Base-by-base conservation (phyloP, 345 rosid genomes). In the Linum lewisii region DNA sequence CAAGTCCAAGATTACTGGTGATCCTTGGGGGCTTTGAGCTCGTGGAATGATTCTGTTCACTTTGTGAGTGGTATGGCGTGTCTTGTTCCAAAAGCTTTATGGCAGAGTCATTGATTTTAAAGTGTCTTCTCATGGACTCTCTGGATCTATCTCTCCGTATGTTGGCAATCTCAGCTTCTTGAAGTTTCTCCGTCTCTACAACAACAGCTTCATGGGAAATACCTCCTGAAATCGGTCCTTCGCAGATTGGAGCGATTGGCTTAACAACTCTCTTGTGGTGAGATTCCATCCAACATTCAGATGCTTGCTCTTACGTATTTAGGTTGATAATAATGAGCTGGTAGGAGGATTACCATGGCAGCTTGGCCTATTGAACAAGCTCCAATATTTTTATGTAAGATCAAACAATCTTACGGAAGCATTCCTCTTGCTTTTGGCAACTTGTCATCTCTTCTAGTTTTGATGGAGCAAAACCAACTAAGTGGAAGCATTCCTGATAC, bases 231-330 rank as follows among this genome's bases (percentile, higher is more conserved):
- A 18, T 66, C 1, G 71, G 61, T 16, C 51, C 29, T 22, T 32
- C 2, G 38, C 1, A 49, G 71, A 11, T 21, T 71, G 32, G 18
- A 32, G 5, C 0, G 0, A 0, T 0, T 23, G 66, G 6, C 1
- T 1, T 2, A 15, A 45, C 13, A 71, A 66, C 18, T 49, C 51
- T 14, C 3, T 71, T 0, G 15, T 4, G 4, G 75, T 4, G 21
- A 29, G 58, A 71, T 71, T 21, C 75, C 70, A 2, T n/a, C 62
- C 10, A 71, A 62, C 23, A n/a, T 66, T 1, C 57, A 2, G 19
- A 8, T 71, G 70, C 52, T 58, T 11, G 32, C 18, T 13, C 70
- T 71, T 4, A 0, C 1, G 3, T 0, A 0, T 1, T 0, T 66
- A 3, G 0, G 3, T 15, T 3, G 5, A 4, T 15, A 66, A 66